Percentiles rank a stretch among this genome's conserved stretches.
These are phyloP conservation scores for Colletotrichum graminicola DNA, from an alignment of 2,329 filamentous ascomycete genomes.

Conservation along the genomic window DNA sequence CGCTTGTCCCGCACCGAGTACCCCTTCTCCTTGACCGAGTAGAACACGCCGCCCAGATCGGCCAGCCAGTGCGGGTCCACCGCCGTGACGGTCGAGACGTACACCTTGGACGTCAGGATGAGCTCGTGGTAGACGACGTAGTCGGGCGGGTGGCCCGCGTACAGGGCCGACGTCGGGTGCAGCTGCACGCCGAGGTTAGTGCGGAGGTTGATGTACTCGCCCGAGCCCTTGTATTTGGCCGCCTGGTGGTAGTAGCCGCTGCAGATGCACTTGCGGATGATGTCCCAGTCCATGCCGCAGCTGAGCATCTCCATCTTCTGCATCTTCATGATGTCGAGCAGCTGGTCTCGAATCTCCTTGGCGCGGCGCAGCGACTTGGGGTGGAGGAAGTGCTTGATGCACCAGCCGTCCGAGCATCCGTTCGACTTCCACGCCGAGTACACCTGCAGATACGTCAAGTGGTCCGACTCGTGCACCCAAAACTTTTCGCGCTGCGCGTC, in stretches of 20 bases:
- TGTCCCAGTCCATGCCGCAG: constrained; percentile 97
- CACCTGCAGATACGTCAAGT: constrained; percentile 94
- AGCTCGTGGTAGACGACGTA: constrained; percentile 99
- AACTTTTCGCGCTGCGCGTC: constrained; percentile 97
- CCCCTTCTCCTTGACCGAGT: constrained; percentile 96
- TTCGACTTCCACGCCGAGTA: constrained; percentile 97
- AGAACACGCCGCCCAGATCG: constrained; percentile 96
- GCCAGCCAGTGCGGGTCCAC: constrained; percentile 98
- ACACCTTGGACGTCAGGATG: constrained; percentile 96
- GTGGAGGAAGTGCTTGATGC: constrained; percentile 91
- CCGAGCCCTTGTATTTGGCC: constrained; percentile 93
- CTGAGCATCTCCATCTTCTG: constrained; percentile 90
- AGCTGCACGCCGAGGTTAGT: constrained; percentile 95
- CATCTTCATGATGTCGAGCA: constrained; percentile 92
- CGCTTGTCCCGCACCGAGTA: constrained; percentile 89
- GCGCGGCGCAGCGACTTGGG: constrained; percentile 92
- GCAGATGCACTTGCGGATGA: constrained; percentile 96
- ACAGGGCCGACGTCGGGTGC: constrained; percentile 93
- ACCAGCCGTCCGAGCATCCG: constrained; percentile 91
- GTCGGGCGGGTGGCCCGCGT: constrained; percentile 94
- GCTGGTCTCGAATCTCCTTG: constrained; percentile 93
- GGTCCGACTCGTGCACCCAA: constrained; percentile 97
- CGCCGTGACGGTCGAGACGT: constrained; percentile 96
- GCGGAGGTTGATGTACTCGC: constrained; percentile 96
- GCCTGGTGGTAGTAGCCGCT: constrained; percentile 98